Evolutionary conservation across 305 asterid species (phyloP).

Genomic region (Fraxinus xanthoxyloides): DNA sequence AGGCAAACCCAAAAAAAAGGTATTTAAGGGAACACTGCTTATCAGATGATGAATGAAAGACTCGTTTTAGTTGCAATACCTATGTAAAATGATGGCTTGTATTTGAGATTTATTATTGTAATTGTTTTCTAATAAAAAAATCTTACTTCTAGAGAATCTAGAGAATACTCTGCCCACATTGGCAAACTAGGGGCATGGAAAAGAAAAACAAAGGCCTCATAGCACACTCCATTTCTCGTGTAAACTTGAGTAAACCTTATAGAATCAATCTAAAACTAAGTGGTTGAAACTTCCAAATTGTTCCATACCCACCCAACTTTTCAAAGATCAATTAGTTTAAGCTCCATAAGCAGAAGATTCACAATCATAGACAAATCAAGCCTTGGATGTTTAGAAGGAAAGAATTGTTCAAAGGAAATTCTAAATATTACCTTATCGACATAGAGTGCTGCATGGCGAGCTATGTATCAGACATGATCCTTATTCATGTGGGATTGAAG

Average conservation of each 20-base stretch:
- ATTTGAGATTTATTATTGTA: not conserved
- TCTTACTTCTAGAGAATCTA: not conserved
- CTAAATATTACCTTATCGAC: constrained; percentile 59
- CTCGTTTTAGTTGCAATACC: not conserved
- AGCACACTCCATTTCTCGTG: not conserved
- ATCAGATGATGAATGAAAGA: not conserved
- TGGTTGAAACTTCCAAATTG: not conserved
- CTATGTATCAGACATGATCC: constrained; percentile 83
- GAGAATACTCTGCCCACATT: not conserved
- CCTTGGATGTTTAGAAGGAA: not conserved
- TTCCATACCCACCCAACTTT: not conserved
- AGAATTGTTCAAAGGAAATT: constrained; percentile 4
- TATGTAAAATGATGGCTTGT: not conserved
- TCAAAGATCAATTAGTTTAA: not conserved
- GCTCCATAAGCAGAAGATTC: not conserved
- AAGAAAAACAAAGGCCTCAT: not conserved
- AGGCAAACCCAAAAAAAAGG: not conserved
- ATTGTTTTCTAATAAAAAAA: not conserved
- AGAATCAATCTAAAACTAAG: not conserved
- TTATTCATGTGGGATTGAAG: constrained; percentile 93
- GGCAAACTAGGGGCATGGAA: not conserved
- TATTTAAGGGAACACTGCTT: not conserved
- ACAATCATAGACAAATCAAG: not conserved
- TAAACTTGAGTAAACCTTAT: not conserved
- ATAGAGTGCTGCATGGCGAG: constrained; percentile 69